These are phyloP conservation scores for Amyloporia xantha DNA, from an alignment of 768 basidiomycete species.

Conservation along the genomic window DNA sequence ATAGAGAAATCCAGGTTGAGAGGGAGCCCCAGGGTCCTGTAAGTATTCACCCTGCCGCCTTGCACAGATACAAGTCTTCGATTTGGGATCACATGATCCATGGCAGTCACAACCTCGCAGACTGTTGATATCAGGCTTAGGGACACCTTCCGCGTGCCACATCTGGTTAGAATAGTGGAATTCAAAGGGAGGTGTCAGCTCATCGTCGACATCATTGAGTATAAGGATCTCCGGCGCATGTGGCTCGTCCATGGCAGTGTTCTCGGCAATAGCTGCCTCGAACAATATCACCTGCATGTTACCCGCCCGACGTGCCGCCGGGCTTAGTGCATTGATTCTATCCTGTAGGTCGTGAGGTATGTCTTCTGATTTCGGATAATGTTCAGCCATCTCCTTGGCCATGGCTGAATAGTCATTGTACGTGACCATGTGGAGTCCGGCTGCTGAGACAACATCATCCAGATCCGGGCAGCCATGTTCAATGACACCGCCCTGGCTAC, in stretches of 20 bases:
- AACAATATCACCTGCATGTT: constrained; percentile 48
- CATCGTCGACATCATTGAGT: constrained; percentile 59
- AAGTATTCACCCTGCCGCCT: constrained; percentile 44
- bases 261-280: constrained; percentile 57
- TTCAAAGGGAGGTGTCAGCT: constrained; percentile 75
- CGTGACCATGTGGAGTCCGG: constrained; percentile 14
- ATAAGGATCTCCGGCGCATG: constrained; percentile 63
- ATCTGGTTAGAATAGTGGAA: constrained; percentile 83
- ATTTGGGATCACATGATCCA: constrained; percentile 69
- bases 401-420: constrained; percentile 12
- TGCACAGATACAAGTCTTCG: constrained; percentile 67
- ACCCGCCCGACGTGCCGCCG: constrained; percentile 30
- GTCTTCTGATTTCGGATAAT: constrained; percentile 30
- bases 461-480: not conserved
- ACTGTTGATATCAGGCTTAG: constrained; percentile 50
- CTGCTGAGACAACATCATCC: constrained; percentile 5
- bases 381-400: constrained; percentile 14
- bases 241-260: constrained; percentile 61
- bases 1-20: constrained; percentile 56
- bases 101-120: constrained; percentile 69
- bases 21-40: constrained; percentile 21
- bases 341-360: constrained; percentile 64
- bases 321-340: constrained; percentile 48
- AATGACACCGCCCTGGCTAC: no score
- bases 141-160: constrained; percentile 66